phyloP scores from a whole-genome alignment of 208 protist genomes.

The Acanthamoeba healyi region DNA sequence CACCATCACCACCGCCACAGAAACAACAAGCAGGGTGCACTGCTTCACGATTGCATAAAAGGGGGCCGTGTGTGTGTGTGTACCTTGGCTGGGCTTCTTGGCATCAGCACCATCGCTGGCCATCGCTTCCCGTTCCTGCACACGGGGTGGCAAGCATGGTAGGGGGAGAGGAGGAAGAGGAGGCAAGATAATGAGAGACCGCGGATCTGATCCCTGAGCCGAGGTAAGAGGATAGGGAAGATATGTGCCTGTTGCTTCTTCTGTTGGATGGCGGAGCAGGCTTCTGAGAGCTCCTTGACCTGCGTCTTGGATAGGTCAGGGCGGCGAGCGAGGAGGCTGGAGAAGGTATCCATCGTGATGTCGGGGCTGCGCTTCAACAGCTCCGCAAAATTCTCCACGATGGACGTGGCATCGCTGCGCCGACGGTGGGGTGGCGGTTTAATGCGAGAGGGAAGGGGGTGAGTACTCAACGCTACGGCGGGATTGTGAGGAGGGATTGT shows the following conservation, averaged over 20 bases:
- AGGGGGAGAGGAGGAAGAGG: too few species aligned
- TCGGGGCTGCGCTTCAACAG: not conserved
- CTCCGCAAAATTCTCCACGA: conserved; percentile 5
- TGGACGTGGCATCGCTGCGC: not conserved
- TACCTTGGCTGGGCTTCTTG: not conserved
- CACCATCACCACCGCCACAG: too few species aligned
- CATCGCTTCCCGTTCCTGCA: not conserved
- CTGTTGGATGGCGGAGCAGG: not conserved
- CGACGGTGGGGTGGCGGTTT: too few species aligned
- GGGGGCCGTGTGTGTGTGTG: not conserved
- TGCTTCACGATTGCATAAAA: not conserved
- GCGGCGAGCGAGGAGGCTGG: not conserved
- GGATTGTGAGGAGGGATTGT: not conserved
- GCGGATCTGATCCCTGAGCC: too few species aligned
- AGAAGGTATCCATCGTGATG: not conserved
- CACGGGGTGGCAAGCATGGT: not conserved
- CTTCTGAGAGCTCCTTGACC: not conserved
- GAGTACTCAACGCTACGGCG: not conserved
- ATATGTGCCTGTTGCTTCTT: not conserved
- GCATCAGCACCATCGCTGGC: not conserved
- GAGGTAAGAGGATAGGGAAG: not conserved
- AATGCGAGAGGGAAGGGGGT: not conserved
- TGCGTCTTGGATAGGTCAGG: conserved; percentile 9
- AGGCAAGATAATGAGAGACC: too few species aligned
- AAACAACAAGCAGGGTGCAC: too few species aligned